These are phyloP conservation scores for Acanthamoeba castellanii DNA, from an alignment of 208 protist genomes.

Conservation along the genomic window DNA sequence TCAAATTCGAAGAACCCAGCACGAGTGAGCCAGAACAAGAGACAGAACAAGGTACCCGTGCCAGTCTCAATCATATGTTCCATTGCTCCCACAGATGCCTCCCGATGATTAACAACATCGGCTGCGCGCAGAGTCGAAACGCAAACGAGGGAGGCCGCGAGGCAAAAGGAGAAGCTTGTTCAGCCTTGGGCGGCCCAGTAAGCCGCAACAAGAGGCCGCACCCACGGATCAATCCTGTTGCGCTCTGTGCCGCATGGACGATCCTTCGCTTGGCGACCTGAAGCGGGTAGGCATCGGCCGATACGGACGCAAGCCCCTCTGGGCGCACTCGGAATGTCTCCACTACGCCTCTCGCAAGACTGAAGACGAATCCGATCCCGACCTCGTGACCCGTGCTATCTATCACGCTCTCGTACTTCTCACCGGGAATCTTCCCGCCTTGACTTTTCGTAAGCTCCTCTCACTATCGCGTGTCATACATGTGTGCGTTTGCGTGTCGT, in stretches of 20 bases:
- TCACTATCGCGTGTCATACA: neutral
- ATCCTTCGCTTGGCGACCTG: neutral
- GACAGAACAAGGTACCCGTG: neutral
- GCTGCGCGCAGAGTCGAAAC: neutral
- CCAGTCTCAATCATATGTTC: neutral
- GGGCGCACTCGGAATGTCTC: constrained; percentile 9
- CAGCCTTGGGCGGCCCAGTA: neutral
- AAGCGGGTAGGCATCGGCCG: neutral
- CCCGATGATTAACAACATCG: neutral
- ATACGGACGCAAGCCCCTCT: neutral
- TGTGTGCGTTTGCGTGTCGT: neutral
- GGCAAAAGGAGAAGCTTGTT: neutral
- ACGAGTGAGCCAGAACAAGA: constrained; percentile 20
- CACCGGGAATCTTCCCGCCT: neutral
- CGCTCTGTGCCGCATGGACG: neutral
- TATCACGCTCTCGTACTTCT: neutral
- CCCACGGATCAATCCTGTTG: neutral
- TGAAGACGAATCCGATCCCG: neutral
- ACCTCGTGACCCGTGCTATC: neutral
- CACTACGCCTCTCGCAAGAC: constrained; percentile 18
- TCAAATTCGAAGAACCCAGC: neutral
- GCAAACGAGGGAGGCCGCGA: neutral
- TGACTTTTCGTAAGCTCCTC: no score
- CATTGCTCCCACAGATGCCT: neutral
- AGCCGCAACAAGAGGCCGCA: neutral